A percentile compares a stretch with the other conserved stretches of the same genome.
These are phyloP conservation scores for Penicillium soppii DNA, from an alignment of 495 filamentous ascomycete species.

Conservation along the genomic window DNA sequence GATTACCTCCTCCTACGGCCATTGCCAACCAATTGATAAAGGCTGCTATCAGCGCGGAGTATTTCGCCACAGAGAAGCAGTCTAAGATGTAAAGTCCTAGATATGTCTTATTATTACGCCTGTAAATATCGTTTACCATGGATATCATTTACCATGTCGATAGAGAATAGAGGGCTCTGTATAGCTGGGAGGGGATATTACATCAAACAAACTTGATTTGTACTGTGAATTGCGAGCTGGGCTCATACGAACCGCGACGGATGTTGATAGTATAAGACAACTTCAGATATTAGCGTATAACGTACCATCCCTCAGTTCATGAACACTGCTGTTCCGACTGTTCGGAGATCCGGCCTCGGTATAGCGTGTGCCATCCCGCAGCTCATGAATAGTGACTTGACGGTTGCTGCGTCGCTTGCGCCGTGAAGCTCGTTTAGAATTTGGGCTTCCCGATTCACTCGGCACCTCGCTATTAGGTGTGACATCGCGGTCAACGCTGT, in stretches of 20 bases:
- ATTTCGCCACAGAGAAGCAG: conserved; percentile 36
- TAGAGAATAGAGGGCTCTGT: conserved; percentile 2
- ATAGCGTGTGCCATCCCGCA: conserved; percentile 45
- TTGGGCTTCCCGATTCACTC: conserved; percentile 39
- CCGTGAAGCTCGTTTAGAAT: conserved; percentile 32
- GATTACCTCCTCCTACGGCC: conserved; percentile 71
- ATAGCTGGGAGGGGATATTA: not conserved
- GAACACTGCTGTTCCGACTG: conserved; percentile 31
- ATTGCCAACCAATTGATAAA: conserved; percentile 74
- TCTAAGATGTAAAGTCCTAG: conserved; percentile 34
- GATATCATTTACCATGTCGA: not conserved
- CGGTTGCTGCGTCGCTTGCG: conserved; percentile 34
- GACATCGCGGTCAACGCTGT: conserved; percentile 29
- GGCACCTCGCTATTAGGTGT: conserved; percentile 30
- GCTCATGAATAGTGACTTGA: conserved; percentile 43
- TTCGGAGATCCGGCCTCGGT: conserved; percentile 40
- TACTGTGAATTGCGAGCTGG: too few relatives aligned
- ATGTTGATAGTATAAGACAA: too few relatives aligned
- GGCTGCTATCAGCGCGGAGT: conserved; percentile 50
- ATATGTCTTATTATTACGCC: not conserved
- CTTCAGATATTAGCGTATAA: conserved; percentile 41
- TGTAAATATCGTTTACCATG: not conserved
- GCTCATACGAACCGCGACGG: too few relatives aligned
- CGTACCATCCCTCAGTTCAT: conserved; percentile 48
- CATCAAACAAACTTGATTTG: too few relatives aligned